Percentiles rank a stretch among this genome's conserved stretches.
These are phyloP conservation scores for Rubia peregrina DNA, from an alignment of 305 asterid species.

Conservation along the genomic window DNA sequence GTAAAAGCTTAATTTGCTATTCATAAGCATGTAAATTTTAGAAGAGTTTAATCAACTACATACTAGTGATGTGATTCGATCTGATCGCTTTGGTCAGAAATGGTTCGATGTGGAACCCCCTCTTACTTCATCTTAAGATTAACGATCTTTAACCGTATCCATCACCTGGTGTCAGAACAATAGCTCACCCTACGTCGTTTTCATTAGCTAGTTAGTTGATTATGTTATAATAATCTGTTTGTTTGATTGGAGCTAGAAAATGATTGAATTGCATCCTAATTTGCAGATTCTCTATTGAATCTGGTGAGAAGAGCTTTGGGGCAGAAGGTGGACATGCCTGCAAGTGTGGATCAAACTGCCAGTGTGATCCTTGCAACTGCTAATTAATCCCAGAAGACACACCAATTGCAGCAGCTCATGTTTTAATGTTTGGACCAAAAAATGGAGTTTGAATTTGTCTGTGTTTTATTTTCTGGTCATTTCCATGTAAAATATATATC, in stretches of 20 bases:
- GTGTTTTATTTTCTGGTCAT: not conserved
- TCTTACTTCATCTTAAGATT: too few relatives aligned
- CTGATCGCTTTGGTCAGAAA: too few relatives aligned
- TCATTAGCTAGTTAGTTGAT: too few relatives aligned
- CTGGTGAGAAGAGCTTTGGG: constrained; percentile 11
- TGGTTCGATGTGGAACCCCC: too few relatives aligned
- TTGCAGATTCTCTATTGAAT: not conserved
- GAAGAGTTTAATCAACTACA: too few relatives aligned
- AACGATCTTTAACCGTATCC: too few relatives aligned
- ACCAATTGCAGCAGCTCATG: not conserved
- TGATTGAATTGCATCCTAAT: not conserved
- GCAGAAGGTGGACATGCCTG: constrained; percentile 9
- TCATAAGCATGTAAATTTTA: too few relatives aligned
- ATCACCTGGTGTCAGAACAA: too few relatives aligned
- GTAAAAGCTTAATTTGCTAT: too few relatives aligned
- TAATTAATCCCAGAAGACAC: not conserved
- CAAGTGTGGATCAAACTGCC: constrained; percentile 12
- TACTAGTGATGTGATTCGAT: too few relatives aligned
- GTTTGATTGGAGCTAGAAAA: not conserved
- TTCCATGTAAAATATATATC: constrained; percentile 1
- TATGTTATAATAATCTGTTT: too few relatives aligned
- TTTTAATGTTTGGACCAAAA: not conserved
- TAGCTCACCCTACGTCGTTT: too few relatives aligned
- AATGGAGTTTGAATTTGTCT: not conserved
- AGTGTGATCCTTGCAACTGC: constrained; percentile 8